phyloP scores from a whole-genome alignment of 2,329 filamentous ascomycete species.

The Pseudocercospora vitis region DNA sequence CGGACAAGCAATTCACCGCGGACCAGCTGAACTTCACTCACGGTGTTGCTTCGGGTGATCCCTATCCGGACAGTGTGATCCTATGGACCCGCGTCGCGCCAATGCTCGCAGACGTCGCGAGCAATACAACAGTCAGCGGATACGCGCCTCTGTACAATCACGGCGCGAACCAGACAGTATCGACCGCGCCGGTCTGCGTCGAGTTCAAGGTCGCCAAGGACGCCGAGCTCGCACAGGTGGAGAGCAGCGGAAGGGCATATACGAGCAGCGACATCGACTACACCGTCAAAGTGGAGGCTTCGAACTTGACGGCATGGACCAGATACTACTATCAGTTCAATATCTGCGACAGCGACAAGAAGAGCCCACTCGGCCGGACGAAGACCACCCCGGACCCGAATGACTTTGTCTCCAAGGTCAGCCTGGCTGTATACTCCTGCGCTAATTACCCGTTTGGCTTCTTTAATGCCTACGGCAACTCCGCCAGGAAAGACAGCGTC shows the following conservation, averaged over 20 bases:
- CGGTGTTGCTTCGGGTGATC: conserved; percentile 47
- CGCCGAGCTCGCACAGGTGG: conserved; percentile 49
- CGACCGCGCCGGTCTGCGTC: conserved; percentile 65
- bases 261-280: conserved; percentile 75
- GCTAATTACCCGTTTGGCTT: conserved; percentile 57
- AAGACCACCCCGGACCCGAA: conserved; percentile 65
- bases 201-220: conserved; percentile 61
- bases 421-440: conserved; percentile 70
- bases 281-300: conserved; percentile 71
- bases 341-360: conserved; percentile 63
- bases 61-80: conserved; percentile 45
- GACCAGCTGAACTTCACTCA: conserved; percentile 63
- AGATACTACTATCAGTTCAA: conserved; percentile 70
- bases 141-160: conserved; percentile 55
- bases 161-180: conserved; percentile 54
- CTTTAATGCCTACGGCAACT: conserved; percentile 42
- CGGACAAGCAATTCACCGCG: conserved; percentile 46
- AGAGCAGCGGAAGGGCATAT: conserved; percentile 61
- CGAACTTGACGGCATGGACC: conserved; percentile 61
- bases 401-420: conserved; percentile 58
- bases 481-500: conserved; percentile 46
- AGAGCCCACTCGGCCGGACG: conserved; percentile 64
- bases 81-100: conserved; percentile 46
- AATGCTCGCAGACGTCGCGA: conserved; percentile 41
- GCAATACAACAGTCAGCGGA: conserved; percentile 57